Base-by-base conservation (phyloP, 345 rosid species). In the Physaria fendleri region DNA sequence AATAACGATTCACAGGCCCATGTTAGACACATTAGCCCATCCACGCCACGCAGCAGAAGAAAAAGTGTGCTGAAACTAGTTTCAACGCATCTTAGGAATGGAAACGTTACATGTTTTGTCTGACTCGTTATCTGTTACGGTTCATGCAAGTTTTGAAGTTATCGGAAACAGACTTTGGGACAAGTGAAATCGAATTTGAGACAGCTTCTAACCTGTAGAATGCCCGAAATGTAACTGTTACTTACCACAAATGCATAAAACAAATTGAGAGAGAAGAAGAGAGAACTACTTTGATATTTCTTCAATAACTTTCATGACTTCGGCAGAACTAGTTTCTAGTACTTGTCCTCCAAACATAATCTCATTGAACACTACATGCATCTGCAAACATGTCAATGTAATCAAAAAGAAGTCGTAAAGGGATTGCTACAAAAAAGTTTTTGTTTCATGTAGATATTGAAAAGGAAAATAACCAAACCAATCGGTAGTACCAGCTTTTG, bases 301-400 rank as follows among this genome's bases (percentile, higher is more conserved):
- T 77, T 89, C 91, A 18, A 83, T 82, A 47, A 85, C 90, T 66
- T 71, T 93, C 64, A 83, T 74, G 56, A 93, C 78, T 74, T 93
- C 97, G 4, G 78, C 33, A 16, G 95, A 87, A 69, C 81, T 89
- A 69, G 97, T 89, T 76, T 93, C 99, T 25, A 90, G 74, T 63
- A 89, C 97, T 51, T 93, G 96, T 29, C 97, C 99, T 71, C 96
- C 96, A 69, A 83, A 87, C 46, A 93, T 67, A 27, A 89, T 93
- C 81, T 84, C 95, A 65, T 89, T 95, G 47, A 90, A 47, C 28
- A 93, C 76, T 14, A 85, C 66, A 41, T 93, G 97, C 75, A 93
- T 73, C 99, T 93, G 84, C 56, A 62, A 41, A 56, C 56, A 41
- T 32, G 54, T 24, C 5, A 8, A 22, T 1, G 10, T 13, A 58